Base-by-base conservation (phyloP, 306 rosid genomes). In the Sphenostylis stenocarpa region DNA sequence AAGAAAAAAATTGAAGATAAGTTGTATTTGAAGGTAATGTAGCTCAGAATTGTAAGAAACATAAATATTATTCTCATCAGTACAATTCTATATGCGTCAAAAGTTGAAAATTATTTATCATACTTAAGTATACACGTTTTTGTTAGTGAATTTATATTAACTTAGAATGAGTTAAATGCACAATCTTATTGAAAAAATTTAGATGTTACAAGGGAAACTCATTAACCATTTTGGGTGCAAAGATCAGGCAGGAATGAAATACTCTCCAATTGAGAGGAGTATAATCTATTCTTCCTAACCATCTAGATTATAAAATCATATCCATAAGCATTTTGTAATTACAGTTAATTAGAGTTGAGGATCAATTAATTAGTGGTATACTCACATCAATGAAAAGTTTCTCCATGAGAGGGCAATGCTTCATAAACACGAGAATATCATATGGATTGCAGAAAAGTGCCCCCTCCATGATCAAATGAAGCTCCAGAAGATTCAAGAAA, bases 341-440 rank as follows among this genome's bases (percentile, higher is more conserved):
- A 19, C 20, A 4, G 29, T 20, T 52, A n/a, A 33, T 39, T 34
- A 47, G 14, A 13, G 13, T 41, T 41, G 16, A 39, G 15, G 47
- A 41, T 41, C 12, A 41, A 41, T 41, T 41, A 41, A 41, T 41
- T 0, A 49, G 3, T 38, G 0, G 4, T 63, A 60, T 26, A 81
- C 88, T 86, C 68, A 88, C 90, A 55, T 88, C 89, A 17, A 89
- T 61, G 64, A 80, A 81, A 2, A 89, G 31, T 1, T 0, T 69
- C 76, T 82, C 73, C 3, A 88, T 2, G 38, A 7, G 1, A 15
- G 89, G 87, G 39, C 90, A 86, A 2, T 68, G 74, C 26, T 28
- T 73, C 16, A 81, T 33, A 55, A 89, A 72, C 31, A 53, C 7
- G 36, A 70, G 39, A 78, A 86, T 53, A 48, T 86, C 87, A 38